Base-by-base conservation (phyloP, 2,329 filamentous ascomycete genomes). In the Calonectria pteridis region DNA sequence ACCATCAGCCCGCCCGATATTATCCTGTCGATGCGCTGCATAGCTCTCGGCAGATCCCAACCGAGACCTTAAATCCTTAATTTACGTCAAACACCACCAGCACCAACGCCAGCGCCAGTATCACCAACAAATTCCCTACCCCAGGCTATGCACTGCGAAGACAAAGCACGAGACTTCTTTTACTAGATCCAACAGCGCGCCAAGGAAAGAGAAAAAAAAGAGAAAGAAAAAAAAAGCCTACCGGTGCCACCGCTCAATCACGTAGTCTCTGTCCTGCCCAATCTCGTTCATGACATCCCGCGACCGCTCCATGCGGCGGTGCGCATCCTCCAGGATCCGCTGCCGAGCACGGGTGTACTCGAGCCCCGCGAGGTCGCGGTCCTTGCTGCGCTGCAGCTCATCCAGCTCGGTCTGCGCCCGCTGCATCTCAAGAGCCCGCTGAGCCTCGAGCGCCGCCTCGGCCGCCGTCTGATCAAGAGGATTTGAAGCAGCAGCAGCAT, bases 391-490 rank as follows among this genome's bases (percentile, higher is more conserved):
- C 59, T 64, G 16, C 26, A 71, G 37, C 37, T 55, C 59, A n/a
- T 66, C 68, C 16, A 71, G 68, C 49, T 71, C 68, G 55, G 46
- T 29, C 23, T 51, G 35, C 50, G 68, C 68, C 37, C 40, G 53
- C n/a, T 53, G 59, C 3, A 71, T 37, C 62, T 71, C 62, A 26
- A 55, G 14, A 2, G 59, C 59, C 59, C 50, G 33, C 43, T 46
- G 43, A n/a, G 20, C n/a, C 43, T 46, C 20, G 43, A 46, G 33
- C 55, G 55, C 35, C 28, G 49, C 31, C 29, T 67, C 46, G 29
- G 35, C 50, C 37, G 50, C 28, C 51, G 35, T 51, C 33, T 16
- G 67, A 16, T 53, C 67, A 4, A 28, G 37, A 20, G 37, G 3
- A 18, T 35, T 11, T n/a, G n/a, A n/a, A 10, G 2, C 5, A 35